Evolutionary conservation across 2,329 filamentous ascomycete species (phyloP), one percentile per base, ranked within the genome.

Genomic region (Pseudogymnoascus sp.): DNA sequence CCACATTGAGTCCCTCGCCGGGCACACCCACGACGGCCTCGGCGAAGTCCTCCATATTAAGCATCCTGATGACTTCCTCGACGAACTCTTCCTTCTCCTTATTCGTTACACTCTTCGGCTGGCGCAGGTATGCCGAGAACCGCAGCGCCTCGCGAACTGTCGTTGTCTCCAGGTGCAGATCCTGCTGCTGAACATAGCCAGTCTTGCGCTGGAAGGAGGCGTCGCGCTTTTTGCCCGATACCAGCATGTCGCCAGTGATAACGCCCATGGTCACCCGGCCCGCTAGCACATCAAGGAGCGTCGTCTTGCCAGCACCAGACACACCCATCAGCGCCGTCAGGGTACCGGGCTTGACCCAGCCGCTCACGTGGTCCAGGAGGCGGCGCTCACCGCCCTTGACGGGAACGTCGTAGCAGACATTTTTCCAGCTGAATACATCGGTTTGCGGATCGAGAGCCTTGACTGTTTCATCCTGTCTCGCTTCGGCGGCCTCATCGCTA

Each of bases 141-240:
- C 85, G 85, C 35, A 97, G 81, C 7, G 92, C 91, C 75, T 97
- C 92, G 65, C 92, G 87, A 31, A 96, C 92, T 0, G 92, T 96
- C 0, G 87, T 86, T 0, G 91, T 96, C 60, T 88, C 81, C 38
- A 96, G 79, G 73, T 97, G 92, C 3, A 97, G 81, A 82, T 97
- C 92, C 73, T 96, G 91, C 73, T 97, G 92, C 72, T 96, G 91
- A 39, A 93, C 92, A 68, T 96, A 96, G 35, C 92, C 92, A 0
- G 91, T 95, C 77, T 93, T 94, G 66, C 92, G 88, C 74, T 96
- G 92, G 81, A 96, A 96, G 0, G 88, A 91, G 38, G 81, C 80
- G 66, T 93, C 90, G 2, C 68, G 64, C 2, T 66, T 66, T 33
- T 69, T 68, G 1, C 70, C 71, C 3, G 65, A 68, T 6, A 72